Evolutionary conservation across 1,284 basidiomycete genomes (phyloP), one percentile per base, ranked within the genome.

Genomic region (Boletus subluridellus): DNA sequence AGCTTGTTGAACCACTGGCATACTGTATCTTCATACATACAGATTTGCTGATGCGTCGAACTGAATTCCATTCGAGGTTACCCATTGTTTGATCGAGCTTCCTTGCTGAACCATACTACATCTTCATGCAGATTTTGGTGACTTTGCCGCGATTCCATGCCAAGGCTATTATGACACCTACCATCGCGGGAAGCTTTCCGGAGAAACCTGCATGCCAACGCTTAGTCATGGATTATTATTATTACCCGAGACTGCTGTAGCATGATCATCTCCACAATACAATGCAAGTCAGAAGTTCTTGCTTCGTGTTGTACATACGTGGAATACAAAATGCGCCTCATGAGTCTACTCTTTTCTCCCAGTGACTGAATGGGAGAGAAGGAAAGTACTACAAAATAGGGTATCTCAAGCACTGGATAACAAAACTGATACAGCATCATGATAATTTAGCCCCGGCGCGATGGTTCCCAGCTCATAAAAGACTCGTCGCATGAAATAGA

Each of bases 401-500:
- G 49, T 44, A 38, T 30, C 30, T 11, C 34, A 17, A 21, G 34
- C 1, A 35, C 41, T 32, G 32, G 28, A 48, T 47, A 28, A 45
- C 49, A 51, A 46, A 34, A 32, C 35, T 39, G 28, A 35, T 35
- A 53, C 17, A 50, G 4, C 26, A 46, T 24, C 24, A 24, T 24
- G 24, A 24, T 45, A 45, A 44, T 46, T 62, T 56, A 71, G 41
- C 57, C 42, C 54, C 70, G 73, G 44, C 68, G 66, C 38, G 73
- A 64, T 32, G 76, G 75, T 60, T 76, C 73, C 79, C 78, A 80
- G 46, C 75, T 76, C 77, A 78, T 80, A 60, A 81, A 78, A 1
- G 76, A 70, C 57, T 79, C 78, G 34, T 80, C 77, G 59, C 69
- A 72, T 54, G 75, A 65, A 59, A 66, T 44, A n/a, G 64, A 53